phyloP scores from a whole-genome alignment of 495 filamentous ascomycete genomes.

The Penicillium cosmopolitanum region DNA sequence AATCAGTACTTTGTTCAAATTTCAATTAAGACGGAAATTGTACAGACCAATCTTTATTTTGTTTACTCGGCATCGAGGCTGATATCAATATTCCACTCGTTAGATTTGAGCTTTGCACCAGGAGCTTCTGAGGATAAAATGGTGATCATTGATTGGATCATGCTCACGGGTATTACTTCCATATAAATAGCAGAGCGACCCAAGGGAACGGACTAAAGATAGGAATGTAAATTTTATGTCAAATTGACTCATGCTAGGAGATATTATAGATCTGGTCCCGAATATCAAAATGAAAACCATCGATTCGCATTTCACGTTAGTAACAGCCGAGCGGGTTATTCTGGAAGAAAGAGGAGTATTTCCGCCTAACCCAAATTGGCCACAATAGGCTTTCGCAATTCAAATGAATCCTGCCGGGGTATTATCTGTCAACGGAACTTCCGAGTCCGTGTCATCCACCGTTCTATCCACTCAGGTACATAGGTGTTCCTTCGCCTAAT shows the following conservation, averaged over 20 bases:
- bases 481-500: background rate
- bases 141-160: background rate
- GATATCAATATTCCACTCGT: too few species aligned
- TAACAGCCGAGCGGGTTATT: background rate
- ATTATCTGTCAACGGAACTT: background rate
- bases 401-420: background rate
- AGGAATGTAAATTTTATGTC: constrained; percentile 2
- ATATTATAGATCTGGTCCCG: background rate
- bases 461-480: background rate
- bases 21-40: background rate
- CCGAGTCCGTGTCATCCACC: background rate
- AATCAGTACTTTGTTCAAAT: background rate
- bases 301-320: background rate
- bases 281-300: background rate
- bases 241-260: background rate
- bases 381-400: background rate
- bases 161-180: background rate
- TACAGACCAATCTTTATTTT: constrained; percentile 7
- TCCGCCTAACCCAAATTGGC: background rate
- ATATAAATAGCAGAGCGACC: background rate
- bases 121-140: too few species aligned
- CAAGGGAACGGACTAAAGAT: background rate
- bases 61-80: background rate
- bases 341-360: background rate
- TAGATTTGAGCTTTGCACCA: too few species aligned